These are phyloP conservation scores for Podospora appendiculata DNA, from an alignment of 495 filamentous ascomycete species.

Conservation along the genomic window DNA sequence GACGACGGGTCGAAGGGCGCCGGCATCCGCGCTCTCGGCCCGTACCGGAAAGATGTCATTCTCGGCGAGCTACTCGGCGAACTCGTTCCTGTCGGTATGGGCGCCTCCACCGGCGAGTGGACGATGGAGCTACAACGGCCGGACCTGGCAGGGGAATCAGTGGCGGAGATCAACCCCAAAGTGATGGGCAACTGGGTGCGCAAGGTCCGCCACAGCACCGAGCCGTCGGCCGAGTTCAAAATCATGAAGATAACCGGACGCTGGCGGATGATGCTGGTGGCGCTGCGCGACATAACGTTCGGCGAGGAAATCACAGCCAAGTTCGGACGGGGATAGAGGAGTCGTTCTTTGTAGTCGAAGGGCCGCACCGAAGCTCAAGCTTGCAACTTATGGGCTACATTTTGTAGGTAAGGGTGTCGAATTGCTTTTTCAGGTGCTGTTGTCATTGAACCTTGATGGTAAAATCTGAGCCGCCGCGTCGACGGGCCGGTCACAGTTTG, in stretches of 20 bases:
- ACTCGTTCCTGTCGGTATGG: constrained; percentile 10
- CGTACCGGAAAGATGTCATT: constrained; percentile 3
- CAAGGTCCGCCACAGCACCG: constrained; percentile 16
- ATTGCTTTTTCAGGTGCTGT: too few relatives aligned
- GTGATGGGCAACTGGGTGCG: constrained; percentile 24
- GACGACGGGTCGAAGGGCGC: constrained; percentile 11
- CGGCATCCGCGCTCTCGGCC: constrained; percentile 13
- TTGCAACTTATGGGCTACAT: background rate
- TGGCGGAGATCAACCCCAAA: constrained; percentile 20
- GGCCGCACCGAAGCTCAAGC: constrained; percentile 5
- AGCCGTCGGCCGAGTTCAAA: constrained; percentile 13
- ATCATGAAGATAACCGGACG: constrained; percentile 17
- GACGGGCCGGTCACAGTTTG: too few relatives aligned
- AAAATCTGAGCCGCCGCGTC: too few relatives aligned
- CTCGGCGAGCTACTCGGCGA: constrained; percentile 24
- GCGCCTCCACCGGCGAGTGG: constrained; percentile 10
- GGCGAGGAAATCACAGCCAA: constrained; percentile 23
- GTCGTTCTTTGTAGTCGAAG: constrained; percentile 15
- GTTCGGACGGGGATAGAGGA: constrained; percentile 13
- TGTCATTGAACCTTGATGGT: too few relatives aligned
- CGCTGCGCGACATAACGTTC: constrained; percentile 12
- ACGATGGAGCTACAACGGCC: constrained; percentile 16
- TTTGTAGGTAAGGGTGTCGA: too few relatives aligned
- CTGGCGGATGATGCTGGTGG: constrained; percentile 18
- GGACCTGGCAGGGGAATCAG: constrained; percentile 12